A percentile compares a stretch with the other conserved stretches of the same genome.
phyloP scores from a whole-genome alignment of 352 stramenopile species.

The Globisporangium uncinulatum region DNA sequence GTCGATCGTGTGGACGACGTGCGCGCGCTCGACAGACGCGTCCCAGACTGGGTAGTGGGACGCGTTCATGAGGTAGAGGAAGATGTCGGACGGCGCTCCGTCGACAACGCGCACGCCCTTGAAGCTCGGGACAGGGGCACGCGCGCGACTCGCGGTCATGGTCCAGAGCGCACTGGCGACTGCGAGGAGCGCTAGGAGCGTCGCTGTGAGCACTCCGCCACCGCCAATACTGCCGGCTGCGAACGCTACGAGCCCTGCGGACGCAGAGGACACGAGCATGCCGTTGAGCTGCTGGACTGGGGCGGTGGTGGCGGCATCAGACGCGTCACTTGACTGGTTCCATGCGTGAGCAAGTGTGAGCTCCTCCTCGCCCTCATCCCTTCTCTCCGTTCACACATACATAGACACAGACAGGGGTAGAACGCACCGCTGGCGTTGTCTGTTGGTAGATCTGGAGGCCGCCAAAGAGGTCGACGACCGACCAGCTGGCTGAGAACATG shows the following conservation, averaged over 20 bases:
- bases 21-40: slow-evolving; percentile 46
- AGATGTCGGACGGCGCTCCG: slow-evolving; percentile 58
- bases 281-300: slow-evolving; percentile 35
- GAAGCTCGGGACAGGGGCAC: slow-evolving; percentile 49
- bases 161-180: slow-evolving; percentile 48
- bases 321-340: neutral
- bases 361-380: too few species aligned
- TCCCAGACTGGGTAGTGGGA: slow-evolving; percentile 69
- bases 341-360: too few species aligned
- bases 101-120: slow-evolving; percentile 65
- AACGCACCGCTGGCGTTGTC: slow-evolving; percentile 10
- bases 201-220: slow-evolving; percentile 38
- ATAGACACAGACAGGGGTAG: neutral
- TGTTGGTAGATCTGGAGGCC: slow-evolving; percentile 71
- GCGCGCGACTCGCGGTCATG: slow-evolving; percentile 32
- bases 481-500: slow-evolving; percentile 66
- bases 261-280: slow-evolving; percentile 47
- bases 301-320: neutral
- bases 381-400: too few species aligned
- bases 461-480: slow-evolving; percentile 59
- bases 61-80: slow-evolving; percentile 71
- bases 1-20: slow-evolving; percentile 73
- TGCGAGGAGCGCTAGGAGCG: slow-evolving; percentile 44
- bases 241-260: slow-evolving; percentile 53
- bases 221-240: slow-evolving; percentile 60